phyloP scores from a whole-genome alignment of 441 rosid species.

The Rhodomyrtus psidioides region DNA sequence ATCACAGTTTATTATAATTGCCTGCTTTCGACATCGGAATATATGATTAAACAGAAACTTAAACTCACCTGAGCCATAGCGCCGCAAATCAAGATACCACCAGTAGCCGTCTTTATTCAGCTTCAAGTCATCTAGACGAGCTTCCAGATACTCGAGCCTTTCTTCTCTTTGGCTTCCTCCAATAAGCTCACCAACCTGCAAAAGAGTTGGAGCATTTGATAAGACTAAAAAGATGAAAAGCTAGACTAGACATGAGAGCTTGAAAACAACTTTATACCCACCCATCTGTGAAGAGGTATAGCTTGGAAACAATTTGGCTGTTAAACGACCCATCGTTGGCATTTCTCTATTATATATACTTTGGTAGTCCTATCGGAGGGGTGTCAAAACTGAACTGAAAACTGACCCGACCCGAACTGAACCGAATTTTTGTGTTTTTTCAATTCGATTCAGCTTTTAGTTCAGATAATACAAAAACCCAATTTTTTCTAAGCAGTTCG shows the following conservation, averaged over 20 bases:
- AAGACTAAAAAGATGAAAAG: background rate
- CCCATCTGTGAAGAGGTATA: background rate
- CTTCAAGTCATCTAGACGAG: conserved; percentile 61
- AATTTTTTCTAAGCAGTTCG: too few species aligned
- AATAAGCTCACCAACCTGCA: conserved; percentile 83
- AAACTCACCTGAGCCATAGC: conserved; percentile 82
- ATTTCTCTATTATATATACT: background rate
- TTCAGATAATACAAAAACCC: too few species aligned
- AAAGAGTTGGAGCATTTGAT: background rate
- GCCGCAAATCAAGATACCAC: conserved; percentile 98
- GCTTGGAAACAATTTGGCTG: background rate
- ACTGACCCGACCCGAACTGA: too few species aligned
- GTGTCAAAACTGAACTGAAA: too few species aligned
- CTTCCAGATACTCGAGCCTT: conserved; percentile 74
- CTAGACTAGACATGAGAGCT: background rate
- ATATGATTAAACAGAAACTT: background rate
- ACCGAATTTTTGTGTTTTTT: too few species aligned
- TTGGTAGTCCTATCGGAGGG: background rate
- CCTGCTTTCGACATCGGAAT: background rate
- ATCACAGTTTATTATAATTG: background rate
- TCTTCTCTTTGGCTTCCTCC: conserved; percentile 99
- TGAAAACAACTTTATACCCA: background rate
- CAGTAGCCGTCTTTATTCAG: conserved; percentile 78
- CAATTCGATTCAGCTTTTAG: too few species aligned
- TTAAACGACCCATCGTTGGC: background rate